Evolutionary conservation across 345 rosid genomes (phyloP).

Genomic region (Pistacia atlantica): DNA sequence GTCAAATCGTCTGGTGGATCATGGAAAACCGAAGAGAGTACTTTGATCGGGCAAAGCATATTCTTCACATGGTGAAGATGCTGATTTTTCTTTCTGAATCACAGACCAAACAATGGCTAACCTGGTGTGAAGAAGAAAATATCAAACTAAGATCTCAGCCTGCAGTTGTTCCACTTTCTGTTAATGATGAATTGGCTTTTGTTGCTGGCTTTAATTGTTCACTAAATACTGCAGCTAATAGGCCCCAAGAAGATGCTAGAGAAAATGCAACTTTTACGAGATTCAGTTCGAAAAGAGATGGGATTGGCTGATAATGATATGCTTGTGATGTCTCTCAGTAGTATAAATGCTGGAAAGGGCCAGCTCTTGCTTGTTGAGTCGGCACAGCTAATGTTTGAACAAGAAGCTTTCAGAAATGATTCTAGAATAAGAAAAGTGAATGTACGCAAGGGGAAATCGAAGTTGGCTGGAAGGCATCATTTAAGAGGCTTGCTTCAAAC

Average conservation of each 20-base stretch:
- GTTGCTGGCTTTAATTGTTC: constrained; percentile 82
- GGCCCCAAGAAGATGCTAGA: constrained; percentile 63
- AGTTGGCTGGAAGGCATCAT: constrained; percentile 54
- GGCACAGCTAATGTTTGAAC: constrained; percentile 45
- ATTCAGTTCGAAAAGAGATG: constrained; percentile 73
- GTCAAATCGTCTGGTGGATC: constrained; percentile 98
- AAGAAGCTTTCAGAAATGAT: constrained; percentile 31
- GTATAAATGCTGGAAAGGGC: constrained; percentile 92
- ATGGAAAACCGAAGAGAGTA: constrained; percentile 95
- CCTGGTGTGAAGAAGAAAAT: constrained; percentile 87
- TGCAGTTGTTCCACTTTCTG: constrained; percentile 76
- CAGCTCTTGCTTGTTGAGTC: constrained; percentile 91
- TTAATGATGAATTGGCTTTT: constrained; percentile 93
- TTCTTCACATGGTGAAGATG: constrained; percentile 80
- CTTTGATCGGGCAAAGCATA: constrained; percentile 80
- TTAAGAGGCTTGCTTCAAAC: constrained; percentile 64
- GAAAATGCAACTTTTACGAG: constrained; percentile 60
- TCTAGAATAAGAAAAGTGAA: constrained; percentile 39
- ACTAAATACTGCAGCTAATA: constrained; percentile 65
- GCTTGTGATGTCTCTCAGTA: constrained; percentile 92
- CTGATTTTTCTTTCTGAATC: constrained; percentile 78
- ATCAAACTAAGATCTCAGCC: constrained; percentile 87
- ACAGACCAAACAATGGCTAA: constrained; percentile 83
- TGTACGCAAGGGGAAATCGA: constrained; percentile 28
- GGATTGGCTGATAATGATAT: constrained; percentile 73